Evolutionary conservation across 305 asterid species (phyloP).

Genomic region (Ruellia speciosa): DNA sequence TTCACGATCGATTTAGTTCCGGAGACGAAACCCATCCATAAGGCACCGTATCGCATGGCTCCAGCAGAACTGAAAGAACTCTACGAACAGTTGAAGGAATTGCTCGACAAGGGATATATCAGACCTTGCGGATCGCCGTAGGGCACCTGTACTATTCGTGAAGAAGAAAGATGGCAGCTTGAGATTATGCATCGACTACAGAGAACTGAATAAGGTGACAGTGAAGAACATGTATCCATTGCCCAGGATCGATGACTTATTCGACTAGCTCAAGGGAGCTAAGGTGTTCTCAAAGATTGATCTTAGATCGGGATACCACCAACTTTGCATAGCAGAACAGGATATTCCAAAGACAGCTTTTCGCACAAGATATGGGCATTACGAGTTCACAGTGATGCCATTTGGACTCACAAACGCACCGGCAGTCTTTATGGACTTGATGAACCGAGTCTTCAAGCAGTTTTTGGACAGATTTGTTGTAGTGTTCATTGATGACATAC

Average conservation of each 20-base stretch:
- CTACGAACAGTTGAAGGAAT: not conserved
- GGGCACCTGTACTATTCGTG: conserved; percentile 1
- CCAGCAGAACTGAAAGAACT: not conserved
- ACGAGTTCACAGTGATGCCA: not conserved
- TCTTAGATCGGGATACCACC: not conserved
- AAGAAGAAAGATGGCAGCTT: not conserved
- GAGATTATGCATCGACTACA: not conserved
- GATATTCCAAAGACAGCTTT: not conserved
- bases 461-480: not conserved
- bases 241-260: not conserved
- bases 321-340: not conserved
- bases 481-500: not conserved
- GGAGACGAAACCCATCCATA: not conserved
- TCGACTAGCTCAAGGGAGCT: not conserved
- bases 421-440: not conserved
- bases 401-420: not conserved
- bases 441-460: not conserved
- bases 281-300: not conserved
- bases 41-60: not conserved
- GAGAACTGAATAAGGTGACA: not conserved
- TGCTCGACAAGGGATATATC: not conserved
- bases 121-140: not conserved
- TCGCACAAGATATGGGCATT: not conserved
- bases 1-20: not conserved
- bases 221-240: conserved; percentile 3